phyloP scores from a whole-genome alignment of 2,329 filamentous ascomycete species.

The Coniochaeta hoffmannii region DNA sequence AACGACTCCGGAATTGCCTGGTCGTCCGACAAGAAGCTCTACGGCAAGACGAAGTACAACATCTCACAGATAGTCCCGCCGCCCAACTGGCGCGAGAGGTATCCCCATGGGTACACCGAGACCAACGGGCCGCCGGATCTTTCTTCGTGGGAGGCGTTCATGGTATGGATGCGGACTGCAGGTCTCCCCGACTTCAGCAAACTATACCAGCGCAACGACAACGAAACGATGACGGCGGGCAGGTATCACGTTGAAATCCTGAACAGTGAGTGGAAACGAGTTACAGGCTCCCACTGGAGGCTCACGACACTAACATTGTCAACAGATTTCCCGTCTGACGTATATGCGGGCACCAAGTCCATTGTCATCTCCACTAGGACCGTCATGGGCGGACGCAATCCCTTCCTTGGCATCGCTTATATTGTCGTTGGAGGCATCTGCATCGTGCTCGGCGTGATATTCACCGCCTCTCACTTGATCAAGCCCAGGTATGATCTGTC shows the following conservation, averaged over 20 bases:
- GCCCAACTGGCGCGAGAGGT: slow-evolving; percentile 73
- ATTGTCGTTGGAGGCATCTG: slow-evolving; percentile 90
- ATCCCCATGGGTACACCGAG: slow-evolving; percentile 61
- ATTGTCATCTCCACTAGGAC: slow-evolving; percentile 84
- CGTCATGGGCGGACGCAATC: slow-evolving; percentile 90
- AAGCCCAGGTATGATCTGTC: slow-evolving; percentile 64
- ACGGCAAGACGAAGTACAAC: slow-evolving; percentile 62
- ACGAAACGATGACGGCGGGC: slow-evolving; percentile 57
- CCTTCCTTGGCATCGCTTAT: slow-evolving; percentile 94
- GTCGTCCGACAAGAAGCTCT: slow-evolving; percentile 74
- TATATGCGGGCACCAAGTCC: slow-evolving; percentile 82
- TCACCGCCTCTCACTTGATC: slow-evolving; percentile 85
- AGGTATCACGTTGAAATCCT: slow-evolving; percentile 71
- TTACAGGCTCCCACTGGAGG: not conserved
- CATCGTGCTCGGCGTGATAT: slow-evolving; percentile 78
- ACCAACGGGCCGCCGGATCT: slow-evolving; percentile 63
- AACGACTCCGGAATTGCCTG: slow-evolving; percentile 74
- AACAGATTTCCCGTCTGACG: slow-evolving; percentile 69
- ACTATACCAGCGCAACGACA: slow-evolving; percentile 77
- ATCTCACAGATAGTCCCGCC: slow-evolving; percentile 65
- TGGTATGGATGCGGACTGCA: slow-evolving; percentile 98
- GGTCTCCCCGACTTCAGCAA: slow-evolving; percentile 94
- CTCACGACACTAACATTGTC: slow-evolving; percentile 10
- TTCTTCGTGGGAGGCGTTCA: slow-evolving; percentile 72
- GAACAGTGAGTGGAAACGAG: slow-evolving; percentile 56